A percentile compares a stretch with the other conserved stretches of the same genome.
Conservation (phyloP, 2,329 filamentous ascomycete species). For the Furcasterigmium furcatum region DNA sequence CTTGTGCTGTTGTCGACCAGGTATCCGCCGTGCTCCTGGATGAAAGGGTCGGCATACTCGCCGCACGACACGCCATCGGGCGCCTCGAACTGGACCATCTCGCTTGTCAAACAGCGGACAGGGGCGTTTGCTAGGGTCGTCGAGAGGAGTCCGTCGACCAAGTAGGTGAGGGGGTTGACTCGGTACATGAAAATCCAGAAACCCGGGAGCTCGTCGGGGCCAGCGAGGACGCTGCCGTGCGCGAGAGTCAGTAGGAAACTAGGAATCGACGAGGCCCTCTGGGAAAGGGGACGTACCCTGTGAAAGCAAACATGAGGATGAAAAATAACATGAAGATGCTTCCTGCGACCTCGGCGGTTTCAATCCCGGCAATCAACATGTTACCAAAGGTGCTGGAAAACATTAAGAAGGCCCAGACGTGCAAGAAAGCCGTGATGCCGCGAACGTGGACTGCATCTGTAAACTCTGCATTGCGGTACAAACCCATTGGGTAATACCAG, state of each 20-base stretch:
- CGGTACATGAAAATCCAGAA: conserved; percentile 81
- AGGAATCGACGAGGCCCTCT: not conserved
- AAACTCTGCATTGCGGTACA: conserved; percentile 54
- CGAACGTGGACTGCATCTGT: conserved; percentile 42
- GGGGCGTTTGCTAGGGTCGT: conserved; percentile 58
- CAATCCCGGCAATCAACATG: conserved; percentile 61
- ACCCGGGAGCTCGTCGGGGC: conserved; percentile 55
- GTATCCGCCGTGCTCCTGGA: conserved; percentile 42
- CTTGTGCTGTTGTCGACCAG: conserved; percentile 31
- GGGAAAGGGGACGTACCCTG: conserved; percentile 23
- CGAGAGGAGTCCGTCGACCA: conserved; percentile 63
- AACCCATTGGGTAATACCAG: conserved; percentile 67
- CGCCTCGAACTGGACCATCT: conserved; percentile 61
- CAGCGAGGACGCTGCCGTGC: conserved; percentile 59
- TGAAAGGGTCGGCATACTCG: conserved; percentile 49
- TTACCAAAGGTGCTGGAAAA: conserved; percentile 65
- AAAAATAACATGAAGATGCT: conserved; percentile 64
- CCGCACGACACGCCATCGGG: conserved; percentile 49
- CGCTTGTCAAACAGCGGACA: conserved; percentile 61
- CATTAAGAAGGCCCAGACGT: conserved; percentile 61
- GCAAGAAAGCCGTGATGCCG: conserved; percentile 60
- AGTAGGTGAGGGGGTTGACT: conserved; percentile 71
- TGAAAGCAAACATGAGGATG: conserved; percentile 62
- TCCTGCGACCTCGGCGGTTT: conserved; percentile 59
- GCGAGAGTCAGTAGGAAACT: conserved; percentile 4